Conservation (phyloP, 2,329 filamentous ascomycete genomes). For the Monilinia vaccinii-corymbosi region DNA sequence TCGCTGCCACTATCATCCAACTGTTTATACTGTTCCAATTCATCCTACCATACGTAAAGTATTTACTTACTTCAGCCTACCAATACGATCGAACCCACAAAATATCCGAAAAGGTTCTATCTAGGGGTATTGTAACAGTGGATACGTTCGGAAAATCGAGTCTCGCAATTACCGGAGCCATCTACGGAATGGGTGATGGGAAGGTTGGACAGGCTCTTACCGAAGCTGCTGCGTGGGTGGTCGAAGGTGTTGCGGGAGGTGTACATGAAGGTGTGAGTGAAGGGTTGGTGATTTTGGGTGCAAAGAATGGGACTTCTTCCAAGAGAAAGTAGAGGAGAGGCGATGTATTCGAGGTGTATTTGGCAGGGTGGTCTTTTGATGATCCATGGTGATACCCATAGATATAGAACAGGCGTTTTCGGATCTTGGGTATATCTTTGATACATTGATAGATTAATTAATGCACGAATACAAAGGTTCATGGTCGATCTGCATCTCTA, state of each 20-base stretch:
- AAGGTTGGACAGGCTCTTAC: constrained; percentile 50
- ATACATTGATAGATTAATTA: no score
- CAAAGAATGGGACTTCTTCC: not conserved
- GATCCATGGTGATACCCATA: constrained; percentile 9
- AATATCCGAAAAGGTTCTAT: constrained; percentile 49
- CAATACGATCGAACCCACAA: constrained; percentile 58
- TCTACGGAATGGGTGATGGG: constrained; percentile 55
- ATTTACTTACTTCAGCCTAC: constrained; percentile 45
- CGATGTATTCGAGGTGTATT: constrained; percentile 4
- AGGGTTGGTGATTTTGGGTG: constrained; percentile 40
- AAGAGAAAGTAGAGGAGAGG: constrained; percentile 6
- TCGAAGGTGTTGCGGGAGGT: constrained; percentile 56
- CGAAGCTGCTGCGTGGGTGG: constrained; percentile 49
- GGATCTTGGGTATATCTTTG: not conserved
- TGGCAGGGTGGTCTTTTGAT: not conserved
- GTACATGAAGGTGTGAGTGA: constrained; percentile 55
- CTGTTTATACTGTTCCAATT: constrained; percentile 52
- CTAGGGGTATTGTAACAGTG: constrained; percentile 41
- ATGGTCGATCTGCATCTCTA: no score
- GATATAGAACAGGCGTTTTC: not conserved
- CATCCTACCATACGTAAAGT: constrained; percentile 50
- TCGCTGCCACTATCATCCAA: constrained; percentile 47
- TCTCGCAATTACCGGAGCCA: constrained; percentile 41
- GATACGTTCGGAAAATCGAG: constrained; percentile 44
- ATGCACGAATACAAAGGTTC: no score